Base-by-base conservation (phyloP, 2,329 filamentous ascomycete genomes). In the Arthrobotrys megalospora region DNA sequence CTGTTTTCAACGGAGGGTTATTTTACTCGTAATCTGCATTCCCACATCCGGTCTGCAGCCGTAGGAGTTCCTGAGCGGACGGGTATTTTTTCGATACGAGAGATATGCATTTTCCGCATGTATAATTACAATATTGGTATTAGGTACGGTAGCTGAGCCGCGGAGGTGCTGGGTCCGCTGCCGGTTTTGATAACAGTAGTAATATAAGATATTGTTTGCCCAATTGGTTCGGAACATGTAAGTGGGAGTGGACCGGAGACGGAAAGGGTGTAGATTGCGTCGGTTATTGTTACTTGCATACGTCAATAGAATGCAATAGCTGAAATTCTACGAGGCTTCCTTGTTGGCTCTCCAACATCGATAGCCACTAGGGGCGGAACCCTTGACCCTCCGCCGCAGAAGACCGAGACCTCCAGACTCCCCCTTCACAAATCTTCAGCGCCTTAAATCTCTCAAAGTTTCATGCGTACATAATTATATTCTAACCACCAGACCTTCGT, bases 71-170 rank as follows among this genome's bases (percentile, higher is more conserved):
- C 36, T 60, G 55, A 28, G 16, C 36, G 34, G 36, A 43, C 55
- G 55, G 55, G 19, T 60, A 60, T 60, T 43, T 41, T 34, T 60
- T 60, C 55, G 55, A 60, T 60, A 60, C 55, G 55, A 60, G 55
- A 24, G 16, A 60, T 60, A 60, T 60, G 55, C 55, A 43, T 60
- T 60, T 36, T 24, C 24, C 6, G 36, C 43, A 60, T 43, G 55
- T 28, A 41, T 60, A 60, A 43, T 60, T 28, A 5, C 5, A 28
- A 28, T 28, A 28, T 28, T 28, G 55, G 55, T 60, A 60, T 34
- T 19, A 24, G 55, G 36, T 41, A 41, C 19, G 19, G 36, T 24
- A 60, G 19, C 3, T 60, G 55, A 60, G 34, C 55, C 36, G 36
- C 55, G 55, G 55, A 60, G 55, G 19, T 28, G 55, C 43, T 60